phyloP scores from a whole-genome alignment of 176 grass and related monocot species.

The Zoysia pacifica region DNA sequence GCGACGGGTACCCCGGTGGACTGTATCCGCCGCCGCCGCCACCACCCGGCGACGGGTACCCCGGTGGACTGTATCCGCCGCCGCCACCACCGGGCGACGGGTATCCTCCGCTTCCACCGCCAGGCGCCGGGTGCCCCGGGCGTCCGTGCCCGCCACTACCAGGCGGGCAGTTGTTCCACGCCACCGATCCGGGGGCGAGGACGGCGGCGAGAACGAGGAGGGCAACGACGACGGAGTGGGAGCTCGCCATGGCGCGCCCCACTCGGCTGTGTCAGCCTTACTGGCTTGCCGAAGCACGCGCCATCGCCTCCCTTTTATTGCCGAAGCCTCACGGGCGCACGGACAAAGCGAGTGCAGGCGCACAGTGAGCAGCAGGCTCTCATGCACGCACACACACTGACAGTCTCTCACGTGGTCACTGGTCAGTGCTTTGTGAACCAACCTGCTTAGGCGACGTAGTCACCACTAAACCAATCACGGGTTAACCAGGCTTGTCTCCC shows the following conservation, averaged over 20 bases:
- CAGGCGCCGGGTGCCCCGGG: constrained; percentile 22
- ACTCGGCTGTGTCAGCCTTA: not conserved
- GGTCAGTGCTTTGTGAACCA: not conserved
- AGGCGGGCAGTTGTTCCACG: constrained; percentile 30
- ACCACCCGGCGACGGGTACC: too few relatives aligned
- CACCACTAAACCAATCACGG: not conserved
- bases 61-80: too few relatives aligned
- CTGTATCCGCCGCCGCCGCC: too few relatives aligned
- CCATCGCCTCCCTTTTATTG: not conserved
- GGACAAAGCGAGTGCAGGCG: not conserved
- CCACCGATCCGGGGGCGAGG: constrained; percentile 35
- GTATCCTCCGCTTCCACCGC: not conserved
- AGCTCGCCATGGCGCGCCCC: constrained; percentile 21
- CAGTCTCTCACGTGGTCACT: not conserved
- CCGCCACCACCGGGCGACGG: too few relatives aligned
- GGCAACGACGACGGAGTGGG: constrained; percentile 20
- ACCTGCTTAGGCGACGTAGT: not conserved
- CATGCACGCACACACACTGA: not conserved
- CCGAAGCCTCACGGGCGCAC: not conserved
- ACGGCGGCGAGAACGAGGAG: constrained; percentile 38
- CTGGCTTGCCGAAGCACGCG: not conserved
- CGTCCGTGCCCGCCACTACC: not conserved
- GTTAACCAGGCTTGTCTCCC: not conserved
- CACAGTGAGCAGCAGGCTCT: not conserved
- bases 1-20: not conserved